Percentiles rank a stretch among this genome's conserved stretches.
phyloP scores from a whole-genome alignment of 1,284 basidiomycete species.

The Heterobasidion irregulare region DNA sequence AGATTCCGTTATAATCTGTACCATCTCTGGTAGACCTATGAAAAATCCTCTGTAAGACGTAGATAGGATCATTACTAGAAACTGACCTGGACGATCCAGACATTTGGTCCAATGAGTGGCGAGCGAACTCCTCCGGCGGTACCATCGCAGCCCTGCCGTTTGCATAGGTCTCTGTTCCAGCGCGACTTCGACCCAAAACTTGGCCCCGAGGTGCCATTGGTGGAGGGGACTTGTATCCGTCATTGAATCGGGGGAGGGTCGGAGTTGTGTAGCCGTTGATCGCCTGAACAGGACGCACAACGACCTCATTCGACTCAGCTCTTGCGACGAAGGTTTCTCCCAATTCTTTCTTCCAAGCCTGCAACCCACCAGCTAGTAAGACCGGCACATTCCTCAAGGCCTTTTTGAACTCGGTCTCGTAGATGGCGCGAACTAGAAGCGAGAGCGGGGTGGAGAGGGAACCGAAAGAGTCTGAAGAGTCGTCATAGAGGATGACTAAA shows the following conservation, averaged over 20 bases:
- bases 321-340: slow-evolving; percentile 37
- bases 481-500: slow-evolving; percentile 85
- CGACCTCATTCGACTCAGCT: neutral
- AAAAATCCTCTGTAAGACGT: neutral
- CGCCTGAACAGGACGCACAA: neutral
- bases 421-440: slow-evolving; percentile 60
- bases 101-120: slow-evolving; percentile 13
- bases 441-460: slow-evolving; percentile 37
- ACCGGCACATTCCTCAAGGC: slow-evolving; percentile 74
- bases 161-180: slow-evolving; percentile 17
- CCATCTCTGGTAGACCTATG: neutral
- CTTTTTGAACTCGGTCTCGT: slow-evolving; percentile 67
- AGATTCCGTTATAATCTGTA: neutral
- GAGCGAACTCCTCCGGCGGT: slow-evolving; percentile 5
- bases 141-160: slow-evolving; percentile 8
- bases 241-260: neutral
- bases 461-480: slow-evolving; percentile 53
- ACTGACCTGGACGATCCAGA: slow-evolving; percentile 15
- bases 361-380: slow-evolving; percentile 80
- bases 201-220: slow-evolving; percentile 4
- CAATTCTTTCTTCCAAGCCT: slow-evolving; percentile 73
- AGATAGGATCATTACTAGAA: neutral
- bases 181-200: slow-evolving; percentile 13
- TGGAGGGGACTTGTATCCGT: neutral
- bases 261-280: neutral